These are phyloP conservation scores for Pichia sp. DNA, from an alignment of 1,139 yeast genomes.

Conservation along the genomic window DNA sequence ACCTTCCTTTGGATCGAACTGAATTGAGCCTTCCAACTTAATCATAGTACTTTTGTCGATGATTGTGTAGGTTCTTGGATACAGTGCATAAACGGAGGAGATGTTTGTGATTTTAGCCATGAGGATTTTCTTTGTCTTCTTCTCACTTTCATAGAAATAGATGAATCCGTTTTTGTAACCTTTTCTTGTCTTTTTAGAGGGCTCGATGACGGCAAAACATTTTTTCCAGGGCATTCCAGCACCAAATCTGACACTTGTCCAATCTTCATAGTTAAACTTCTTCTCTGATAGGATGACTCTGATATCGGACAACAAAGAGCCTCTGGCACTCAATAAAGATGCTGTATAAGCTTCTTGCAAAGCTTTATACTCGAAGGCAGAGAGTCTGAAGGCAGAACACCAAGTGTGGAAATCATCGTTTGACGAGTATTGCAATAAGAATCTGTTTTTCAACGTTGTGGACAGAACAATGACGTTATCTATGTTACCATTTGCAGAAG, in stretches of 20 bases:
- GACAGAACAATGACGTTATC: constrained; percentile 80
- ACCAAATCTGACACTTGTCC: constrained; percentile 93
- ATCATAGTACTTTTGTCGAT: constrained; percentile 85
- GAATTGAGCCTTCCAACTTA: constrained; percentile 78
- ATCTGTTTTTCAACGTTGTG: constrained; percentile 86
- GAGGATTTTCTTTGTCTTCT: constrained; percentile 64
- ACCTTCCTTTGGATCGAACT: constrained; percentile 49
- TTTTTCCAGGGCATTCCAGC: constrained; percentile 98
- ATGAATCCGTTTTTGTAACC: constrained; percentile 44
- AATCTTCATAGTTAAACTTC: constrained; percentile 83
- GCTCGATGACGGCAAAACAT: constrained; percentile 90
- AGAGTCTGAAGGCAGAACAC: constrained; percentile 77
- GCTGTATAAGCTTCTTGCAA: constrained; percentile 96
- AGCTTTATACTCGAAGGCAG: constrained; percentile 73
- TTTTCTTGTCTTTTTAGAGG: constrained; percentile 44
- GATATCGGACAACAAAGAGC: constrained; percentile 80
- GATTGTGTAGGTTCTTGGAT: constrained; percentile 76
- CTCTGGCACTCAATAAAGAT: constrained; percentile 83
- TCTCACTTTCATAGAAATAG: constrained; percentile 63
- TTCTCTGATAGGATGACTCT: constrained; percentile 80
- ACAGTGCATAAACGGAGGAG: constrained; percentile 80
- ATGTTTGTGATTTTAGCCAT: constrained; percentile 78
- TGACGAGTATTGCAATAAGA: constrained; percentile 69
- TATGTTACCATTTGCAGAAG: constrained; percentile 55
- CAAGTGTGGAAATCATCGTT: constrained; percentile 55